Evolutionary conservation across 192 early-diverging fungal genomes (phyloP).

Genomic region (Dimargaris xerosporica): DNA sequence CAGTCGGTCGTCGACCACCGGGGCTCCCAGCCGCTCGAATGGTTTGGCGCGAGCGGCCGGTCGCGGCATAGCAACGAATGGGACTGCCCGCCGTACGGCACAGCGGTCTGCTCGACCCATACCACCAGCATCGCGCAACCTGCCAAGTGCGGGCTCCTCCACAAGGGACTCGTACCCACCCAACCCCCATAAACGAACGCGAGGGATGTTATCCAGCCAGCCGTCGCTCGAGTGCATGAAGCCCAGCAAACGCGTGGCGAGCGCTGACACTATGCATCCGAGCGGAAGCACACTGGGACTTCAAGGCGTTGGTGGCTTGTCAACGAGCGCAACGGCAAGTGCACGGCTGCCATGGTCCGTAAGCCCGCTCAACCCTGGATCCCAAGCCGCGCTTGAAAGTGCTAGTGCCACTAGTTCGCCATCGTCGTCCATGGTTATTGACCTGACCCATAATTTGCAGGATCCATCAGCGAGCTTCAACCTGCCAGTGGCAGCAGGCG

Average conservation of each 20-base stretch:
- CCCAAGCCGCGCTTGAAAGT: neutral
- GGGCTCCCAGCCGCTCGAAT: neutral
- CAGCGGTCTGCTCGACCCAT: neutral
- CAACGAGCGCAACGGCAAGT: no score
- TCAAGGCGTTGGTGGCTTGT: no score
- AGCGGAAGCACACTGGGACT: no score
- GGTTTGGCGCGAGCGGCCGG: neutral
- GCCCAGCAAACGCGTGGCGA: conserved; percentile 3
- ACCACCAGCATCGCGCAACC: neutral
- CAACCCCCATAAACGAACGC: neutral
- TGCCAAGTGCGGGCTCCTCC: neutral
- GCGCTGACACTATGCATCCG: no score
- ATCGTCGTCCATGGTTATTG: neutral
- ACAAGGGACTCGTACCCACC: neutral
- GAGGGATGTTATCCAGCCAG: neutral
- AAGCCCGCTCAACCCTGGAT: neutral
- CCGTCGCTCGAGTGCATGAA: conserved; percentile 10
- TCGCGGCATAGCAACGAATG: neutral
- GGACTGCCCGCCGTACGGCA: neutral
- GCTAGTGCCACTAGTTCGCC: neutral
- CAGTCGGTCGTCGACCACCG: neutral
- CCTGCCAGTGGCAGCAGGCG: neutral
- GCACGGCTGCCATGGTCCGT: neutral
- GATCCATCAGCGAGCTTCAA: neutral
- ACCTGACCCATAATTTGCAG: neutral